phyloP scores from a whole-genome alignment of 2,329 filamentous ascomycete species.

The Pseudogymnoascus sp. region DNA sequence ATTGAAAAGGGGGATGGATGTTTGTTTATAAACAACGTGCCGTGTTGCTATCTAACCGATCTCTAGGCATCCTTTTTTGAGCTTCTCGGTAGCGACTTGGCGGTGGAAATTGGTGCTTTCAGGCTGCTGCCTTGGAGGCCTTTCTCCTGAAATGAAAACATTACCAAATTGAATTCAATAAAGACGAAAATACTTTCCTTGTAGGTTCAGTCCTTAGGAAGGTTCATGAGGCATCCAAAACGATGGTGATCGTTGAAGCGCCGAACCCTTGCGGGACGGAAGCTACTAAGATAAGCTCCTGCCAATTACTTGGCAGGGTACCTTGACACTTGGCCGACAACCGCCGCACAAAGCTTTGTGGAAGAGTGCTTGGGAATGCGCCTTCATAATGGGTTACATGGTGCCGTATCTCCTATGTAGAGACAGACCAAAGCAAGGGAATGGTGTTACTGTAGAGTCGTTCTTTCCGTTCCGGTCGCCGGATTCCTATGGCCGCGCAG shows the following conservation, averaged over 20 bases:
- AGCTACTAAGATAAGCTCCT: not conserved
- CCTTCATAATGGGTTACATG: not conserved
- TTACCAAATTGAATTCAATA: not conserved
- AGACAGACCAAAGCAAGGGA: not conserved
- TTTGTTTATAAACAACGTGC: not conserved
- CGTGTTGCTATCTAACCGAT: not conserved
- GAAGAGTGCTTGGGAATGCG: not conserved
- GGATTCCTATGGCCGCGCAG: not conserved
- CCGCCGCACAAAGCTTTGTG: not conserved
- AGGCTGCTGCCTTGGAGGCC: not conserved
- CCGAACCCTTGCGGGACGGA: not conserved
- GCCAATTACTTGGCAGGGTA: not conserved
- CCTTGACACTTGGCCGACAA: not conserved
- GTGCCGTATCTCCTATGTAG: not conserved
- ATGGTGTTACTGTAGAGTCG: not conserved
- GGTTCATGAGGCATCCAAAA: not conserved
- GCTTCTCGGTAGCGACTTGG: not conserved
- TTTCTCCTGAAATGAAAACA: not conserved
- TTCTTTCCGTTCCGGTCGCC: not conserved
- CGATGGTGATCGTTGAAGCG: not conserved
- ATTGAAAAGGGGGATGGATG: not conserved
- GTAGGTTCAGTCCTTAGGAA: too few species aligned
- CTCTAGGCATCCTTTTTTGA: not conserved
- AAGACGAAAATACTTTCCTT: not conserved
- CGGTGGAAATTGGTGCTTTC: not conserved